Evolutionary conservation across 176 grass and related monocot species (phyloP).

Genomic region (Olyra latifolia): DNA sequence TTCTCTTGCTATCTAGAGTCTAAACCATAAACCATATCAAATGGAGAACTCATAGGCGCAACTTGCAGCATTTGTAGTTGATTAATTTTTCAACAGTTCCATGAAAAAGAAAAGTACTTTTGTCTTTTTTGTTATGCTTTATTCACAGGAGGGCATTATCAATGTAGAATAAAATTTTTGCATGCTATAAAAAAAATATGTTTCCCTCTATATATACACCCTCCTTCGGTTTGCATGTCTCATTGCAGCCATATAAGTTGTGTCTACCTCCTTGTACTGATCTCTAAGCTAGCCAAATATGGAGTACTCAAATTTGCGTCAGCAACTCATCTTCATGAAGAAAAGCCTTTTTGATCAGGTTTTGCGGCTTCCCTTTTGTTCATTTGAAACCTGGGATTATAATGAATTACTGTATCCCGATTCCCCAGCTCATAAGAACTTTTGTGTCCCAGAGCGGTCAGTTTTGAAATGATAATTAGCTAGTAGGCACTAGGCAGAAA

Average conservation of each 20-base stretch:
- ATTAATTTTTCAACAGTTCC: slow-evolving; percentile 32
- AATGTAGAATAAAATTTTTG: slow-evolving; percentile 57
- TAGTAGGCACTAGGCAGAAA: background rate
- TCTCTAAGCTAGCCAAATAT: slow-evolving; percentile 38
- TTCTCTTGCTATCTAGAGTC: slow-evolving; percentile 25
- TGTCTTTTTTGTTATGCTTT: slow-evolving; percentile 57
- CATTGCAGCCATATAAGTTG: slow-evolving; percentile 34
- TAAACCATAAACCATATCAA: slow-evolving; percentile 32
- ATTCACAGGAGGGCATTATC: slow-evolving; percentile 48
- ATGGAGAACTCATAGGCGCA: slow-evolving; percentile 30
- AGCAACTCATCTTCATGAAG: slow-evolving; percentile 60
- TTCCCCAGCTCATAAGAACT: background rate
- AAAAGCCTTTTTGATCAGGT: slow-evolving; percentile 87
- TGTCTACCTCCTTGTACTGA: slow-evolving; percentile 32
- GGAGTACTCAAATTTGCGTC: slow-evolving; percentile 49
- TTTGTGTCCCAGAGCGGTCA: background rate
- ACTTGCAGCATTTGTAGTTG: slow-evolving; percentile 42
- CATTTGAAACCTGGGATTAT: slow-evolving; percentile 1
- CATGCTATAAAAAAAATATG: slow-evolving; percentile 40
- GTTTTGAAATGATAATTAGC: slow-evolving; percentile 14
- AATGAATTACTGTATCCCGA: background rate
- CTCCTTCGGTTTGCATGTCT: slow-evolving; percentile 21
- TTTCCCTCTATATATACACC: slow-evolving; percentile 53
- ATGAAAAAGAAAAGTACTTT: slow-evolving; percentile 31
- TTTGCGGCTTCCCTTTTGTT: slow-evolving; percentile 9